Percentiles rank a stretch among this genome's conserved stretches.
Evolutionary conservation across 371 early-diverging fungal species (phyloP).

Genomic region (Mucor mucedo): DNA sequence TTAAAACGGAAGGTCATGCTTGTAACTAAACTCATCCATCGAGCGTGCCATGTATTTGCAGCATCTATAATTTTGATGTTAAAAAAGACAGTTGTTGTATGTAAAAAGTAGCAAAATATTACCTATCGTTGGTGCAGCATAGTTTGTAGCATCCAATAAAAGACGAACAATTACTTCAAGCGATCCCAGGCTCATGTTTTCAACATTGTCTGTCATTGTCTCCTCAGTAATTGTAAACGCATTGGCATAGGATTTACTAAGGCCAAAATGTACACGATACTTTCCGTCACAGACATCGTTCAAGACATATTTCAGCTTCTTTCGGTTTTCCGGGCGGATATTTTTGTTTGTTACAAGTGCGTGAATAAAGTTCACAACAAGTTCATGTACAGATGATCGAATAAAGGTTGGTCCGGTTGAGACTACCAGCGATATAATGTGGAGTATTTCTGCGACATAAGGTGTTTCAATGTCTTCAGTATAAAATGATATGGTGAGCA

Average conservation of each 20-base stretch:
- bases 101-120: constrained; percentile 11
- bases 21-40: constrained; percentile 89
- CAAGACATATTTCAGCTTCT: constrained; percentile 60
- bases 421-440: constrained; percentile 77
- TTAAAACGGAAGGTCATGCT: constrained; percentile 91
- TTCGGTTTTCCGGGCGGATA: constrained; percentile 54
- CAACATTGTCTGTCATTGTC: constrained; percentile 61
- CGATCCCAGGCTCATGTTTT: constrained; percentile 68
- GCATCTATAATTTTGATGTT: constrained; percentile 40
- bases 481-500: constrained; percentile 86
- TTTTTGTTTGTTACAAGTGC: constrained; percentile 71
- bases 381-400: constrained; percentile 84
- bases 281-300: constrained; percentile 78
- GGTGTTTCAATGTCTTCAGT: constrained; percentile 69
- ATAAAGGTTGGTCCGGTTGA: constrained; percentile 83
- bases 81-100: neutral
- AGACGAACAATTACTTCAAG: constrained; percentile 79
- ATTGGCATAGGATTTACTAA: constrained; percentile 68
- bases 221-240: constrained; percentile 68
- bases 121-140: constrained; percentile 73
- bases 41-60: constrained; percentile 80
- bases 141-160: constrained; percentile 76
- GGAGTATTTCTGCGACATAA: constrained; percentile 84
- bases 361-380: constrained; percentile 87
- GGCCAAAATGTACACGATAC: constrained; percentile 79